A percentile compares a stretch with the other conserved stretches of the same genome.
Evolutionary conservation across 140 eudicot genomes (phyloP).

Genomic region (Senecio squalidus): DNA sequence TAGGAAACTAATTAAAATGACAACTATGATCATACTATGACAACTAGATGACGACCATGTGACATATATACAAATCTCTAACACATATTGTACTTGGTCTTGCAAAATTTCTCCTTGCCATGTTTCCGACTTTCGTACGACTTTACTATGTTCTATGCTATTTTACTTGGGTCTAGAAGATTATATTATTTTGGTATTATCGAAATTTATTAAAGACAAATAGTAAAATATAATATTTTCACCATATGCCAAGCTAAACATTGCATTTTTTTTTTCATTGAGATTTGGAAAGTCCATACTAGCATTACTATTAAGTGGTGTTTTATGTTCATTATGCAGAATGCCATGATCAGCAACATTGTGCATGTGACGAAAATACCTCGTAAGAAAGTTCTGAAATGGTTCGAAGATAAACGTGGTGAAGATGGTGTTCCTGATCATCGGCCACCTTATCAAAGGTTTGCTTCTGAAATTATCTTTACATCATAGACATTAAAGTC

Average conservation of each 20-base stretch:
- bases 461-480: constrained; percentile 31
- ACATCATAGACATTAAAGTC: constrained; percentile 1
- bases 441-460: constrained; percentile 59
- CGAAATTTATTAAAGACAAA: background rate
- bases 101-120: background rate
- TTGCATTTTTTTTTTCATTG: no score
- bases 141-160: no score
- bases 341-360: constrained; percentile 87
- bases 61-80: no score
- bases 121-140: no score
- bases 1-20: no score
- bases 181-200: no score
- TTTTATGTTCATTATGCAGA: constrained; percentile 42
- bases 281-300: no score
- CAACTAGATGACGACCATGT: no score
- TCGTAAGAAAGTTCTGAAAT: constrained; percentile 72
- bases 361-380: constrained; percentile 88
- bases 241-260: no score
- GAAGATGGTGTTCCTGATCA: constrained; percentile 83
- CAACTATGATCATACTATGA: no score
- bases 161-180: background rate
- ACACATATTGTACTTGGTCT: no score
- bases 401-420: constrained; percentile 91
- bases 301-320: background rate
- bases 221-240: no score